phyloP scores from a whole-genome alignment of 495 filamentous ascomycete genomes.

The Talaromyces stipitatus region DNA sequence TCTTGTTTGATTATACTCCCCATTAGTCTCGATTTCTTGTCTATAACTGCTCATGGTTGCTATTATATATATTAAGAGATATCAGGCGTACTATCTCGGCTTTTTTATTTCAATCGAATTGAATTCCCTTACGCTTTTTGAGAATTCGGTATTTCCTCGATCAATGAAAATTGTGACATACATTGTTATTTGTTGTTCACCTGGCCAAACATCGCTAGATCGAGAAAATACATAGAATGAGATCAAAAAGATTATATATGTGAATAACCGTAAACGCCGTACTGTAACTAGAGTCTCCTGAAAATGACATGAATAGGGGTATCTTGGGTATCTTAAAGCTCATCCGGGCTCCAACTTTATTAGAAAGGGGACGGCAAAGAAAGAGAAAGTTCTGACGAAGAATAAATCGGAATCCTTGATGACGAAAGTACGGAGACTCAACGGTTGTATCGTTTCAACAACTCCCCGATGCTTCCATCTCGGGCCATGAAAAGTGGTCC shows the following conservation, averaged over 20 bases:
- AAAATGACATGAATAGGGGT: not conserved
- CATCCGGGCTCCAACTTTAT: not conserved
- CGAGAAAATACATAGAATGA: too few relatives aligned
- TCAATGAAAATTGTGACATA: not conserved
- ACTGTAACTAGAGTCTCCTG: not conserved
- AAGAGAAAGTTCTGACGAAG: not conserved
- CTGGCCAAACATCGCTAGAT: too few relatives aligned
- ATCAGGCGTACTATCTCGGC: not conserved
- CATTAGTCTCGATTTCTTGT: not conserved
- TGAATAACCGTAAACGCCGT: not conserved
- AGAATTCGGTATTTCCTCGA: not conserved
- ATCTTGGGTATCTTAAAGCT: not conserved
- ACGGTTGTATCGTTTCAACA: conserved; percentile 2
- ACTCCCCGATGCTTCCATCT: not conserved
- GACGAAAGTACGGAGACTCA: not conserved
- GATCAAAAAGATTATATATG: too few relatives aligned
- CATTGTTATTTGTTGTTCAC: too few relatives aligned
- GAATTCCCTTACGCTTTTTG: not conserved
- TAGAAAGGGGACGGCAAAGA: not conserved
- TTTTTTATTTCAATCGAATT: not conserved
- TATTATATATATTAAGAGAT: not conserved
- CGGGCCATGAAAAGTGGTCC: not conserved
- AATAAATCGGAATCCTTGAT: too few relatives aligned
- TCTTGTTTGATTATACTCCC: not conserved
- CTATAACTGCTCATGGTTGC: not conserved